phyloP scores from a whole-genome alignment of 2,329 filamentous ascomycete genomes.

The Pseudogymnoascus sp. region DNA sequence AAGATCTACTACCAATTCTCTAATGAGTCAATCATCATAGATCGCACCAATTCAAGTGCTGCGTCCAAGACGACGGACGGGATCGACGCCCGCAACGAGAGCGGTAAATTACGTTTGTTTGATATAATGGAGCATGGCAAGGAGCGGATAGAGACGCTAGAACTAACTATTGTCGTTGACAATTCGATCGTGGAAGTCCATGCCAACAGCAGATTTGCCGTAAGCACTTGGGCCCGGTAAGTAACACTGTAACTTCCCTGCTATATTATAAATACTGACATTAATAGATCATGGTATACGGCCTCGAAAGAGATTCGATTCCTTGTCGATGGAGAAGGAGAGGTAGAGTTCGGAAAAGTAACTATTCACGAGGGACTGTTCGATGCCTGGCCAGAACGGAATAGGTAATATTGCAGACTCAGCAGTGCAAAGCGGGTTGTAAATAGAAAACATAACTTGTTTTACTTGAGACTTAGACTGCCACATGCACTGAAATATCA shows the following conservation, averaged over 20 bases:
- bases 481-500: background rate
- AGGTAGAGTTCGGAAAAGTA: conserved; percentile 29
- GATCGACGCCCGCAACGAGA: conserved; percentile 27
- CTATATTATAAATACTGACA: conserved; percentile 18
- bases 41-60: conserved; percentile 36
- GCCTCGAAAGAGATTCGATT: conserved; percentile 31
- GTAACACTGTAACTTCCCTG: conserved; percentile 14
- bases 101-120: background rate
- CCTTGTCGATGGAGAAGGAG: conserved; percentile 29
- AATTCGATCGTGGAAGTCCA: conserved; percentile 34
- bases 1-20: conserved; percentile 39
- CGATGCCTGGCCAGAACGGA: conserved; percentile 32
- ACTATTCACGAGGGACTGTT: conserved; percentile 32
- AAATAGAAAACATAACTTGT: background rate
- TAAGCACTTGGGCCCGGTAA: conserved; percentile 39
- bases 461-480: background rate
- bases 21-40: conserved; percentile 37
- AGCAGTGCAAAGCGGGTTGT: background rate
- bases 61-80: conserved; percentile 33
- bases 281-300: conserved; percentile 32
- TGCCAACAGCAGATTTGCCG: conserved; percentile 35
- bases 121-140: conserved; percentile 28
- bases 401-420: background rate
- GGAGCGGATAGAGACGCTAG: conserved; percentile 31
- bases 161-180: conserved; percentile 37